phyloP scores from a whole-genome alignment of 768 basidiomycete genomes.

The Tylopilus sp. region DNA sequence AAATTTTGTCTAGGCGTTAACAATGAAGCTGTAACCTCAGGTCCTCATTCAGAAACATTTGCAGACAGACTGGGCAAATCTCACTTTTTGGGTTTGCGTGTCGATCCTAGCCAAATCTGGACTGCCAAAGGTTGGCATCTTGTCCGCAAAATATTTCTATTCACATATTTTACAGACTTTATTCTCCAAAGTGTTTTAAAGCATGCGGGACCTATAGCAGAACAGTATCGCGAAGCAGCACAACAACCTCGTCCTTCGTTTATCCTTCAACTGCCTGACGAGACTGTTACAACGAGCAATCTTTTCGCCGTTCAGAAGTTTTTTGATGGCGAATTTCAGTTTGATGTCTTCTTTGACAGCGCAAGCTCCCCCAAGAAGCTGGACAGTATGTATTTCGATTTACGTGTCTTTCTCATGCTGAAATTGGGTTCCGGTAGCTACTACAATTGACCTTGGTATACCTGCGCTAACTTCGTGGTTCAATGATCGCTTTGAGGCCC shows the following conservation, averaged over 20 bases:
- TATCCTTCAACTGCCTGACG: conserved; percentile 72
- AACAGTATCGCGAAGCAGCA: conserved; percentile 47
- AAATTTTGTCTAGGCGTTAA: conserved; percentile 45
- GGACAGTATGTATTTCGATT: conserved; percentile 45
- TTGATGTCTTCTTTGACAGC: conserved; percentile 87
- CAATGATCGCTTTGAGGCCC: conserved; percentile 58
- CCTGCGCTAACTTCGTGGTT: conserved; percentile 60
- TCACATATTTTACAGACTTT: conserved; percentile 41
- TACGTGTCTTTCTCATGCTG: not conserved
- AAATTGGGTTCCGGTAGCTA: conserved; percentile 39
- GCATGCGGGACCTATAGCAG: conserved; percentile 51
- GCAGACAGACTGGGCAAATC: conserved; percentile 63
- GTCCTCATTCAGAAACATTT: conserved; percentile 57
- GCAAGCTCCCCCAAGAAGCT: conserved; percentile 62
- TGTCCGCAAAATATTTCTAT: not conserved
- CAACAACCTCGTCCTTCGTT: conserved; percentile 76
- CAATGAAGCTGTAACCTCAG: conserved; percentile 52
- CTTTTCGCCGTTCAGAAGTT: conserved; percentile 85
- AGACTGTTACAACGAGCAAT: conserved; percentile 68
- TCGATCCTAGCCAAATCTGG: conserved; percentile 71
- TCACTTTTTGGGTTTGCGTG: conserved; percentile 60
- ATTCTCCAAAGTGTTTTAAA: conserved; percentile 60
- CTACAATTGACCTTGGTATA: conserved; percentile 65
- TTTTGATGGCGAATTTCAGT: conserved; percentile 81
- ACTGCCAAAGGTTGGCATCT: conserved; percentile 64